Base-by-base conservation (phyloP, 2,329 filamentous ascomycete genomes). In the Penicillium sp. region DNA sequence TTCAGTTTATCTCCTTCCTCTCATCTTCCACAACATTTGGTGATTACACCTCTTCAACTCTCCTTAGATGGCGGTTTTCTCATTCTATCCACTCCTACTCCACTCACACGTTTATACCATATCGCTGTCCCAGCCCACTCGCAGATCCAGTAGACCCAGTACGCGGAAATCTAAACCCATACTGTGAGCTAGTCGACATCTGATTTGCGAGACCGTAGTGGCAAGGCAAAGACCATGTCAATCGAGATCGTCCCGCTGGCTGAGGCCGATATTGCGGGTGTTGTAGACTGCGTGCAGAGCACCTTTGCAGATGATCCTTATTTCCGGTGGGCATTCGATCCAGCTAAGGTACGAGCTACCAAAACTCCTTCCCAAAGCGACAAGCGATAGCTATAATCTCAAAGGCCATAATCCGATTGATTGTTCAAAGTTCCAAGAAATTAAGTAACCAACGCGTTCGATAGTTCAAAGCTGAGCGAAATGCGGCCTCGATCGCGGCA, bases 261-360 rank as follows among this genome's bases (percentile, higher is more conserved):
- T 1, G 78, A 84, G 62, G 67, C 71, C 48, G 87, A 90, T 63
- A 88, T 89, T 52, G 80, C 86, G 26, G 84, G 82, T 8, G 85
- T 85, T 22, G 83, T 89, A 50, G 80, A 82, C 39, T 87, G 85
- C 45, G 85, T 90, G 48, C 87, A 90, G 66, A 77, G 82, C 64
- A 86, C 86, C 0, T 90, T 90, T 68, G 82, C 80, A 6, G 79
- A 85, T 11, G 87, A 90, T 64, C 87, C 87, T 0, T 90, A 89
- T 66, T 86, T 86, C 64, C 75, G 77, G 21, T 90, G 86, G 86
- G 80, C 86, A 8, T 89, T 85, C 58, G 75, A 79, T 31, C 83
- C 79, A 44, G 72, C 76, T 29, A 84, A 84, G 70, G 85, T 84
- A 73, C 61, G 76, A 73, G 51, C 22, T 9, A 24, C 39, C 39